Percentiles rank a stretch among this genome's conserved stretches.
phyloP scores from a whole-genome alignment of 176 grass and related monocot genomes.

The Olyra latifolia region DNA sequence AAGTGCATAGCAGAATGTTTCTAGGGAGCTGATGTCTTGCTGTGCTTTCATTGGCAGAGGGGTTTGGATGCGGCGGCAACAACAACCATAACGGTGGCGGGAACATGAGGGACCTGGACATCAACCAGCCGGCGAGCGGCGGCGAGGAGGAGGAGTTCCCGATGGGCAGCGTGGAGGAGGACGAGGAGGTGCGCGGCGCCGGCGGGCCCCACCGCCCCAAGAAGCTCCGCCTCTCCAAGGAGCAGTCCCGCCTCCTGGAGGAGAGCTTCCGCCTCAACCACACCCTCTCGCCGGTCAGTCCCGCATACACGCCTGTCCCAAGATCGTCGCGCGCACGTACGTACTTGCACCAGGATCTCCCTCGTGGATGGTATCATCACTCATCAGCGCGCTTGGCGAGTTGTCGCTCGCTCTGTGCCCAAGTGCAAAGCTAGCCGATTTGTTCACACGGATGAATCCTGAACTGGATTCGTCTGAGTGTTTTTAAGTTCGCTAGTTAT shows the following conservation, averaged over 20 bases:
- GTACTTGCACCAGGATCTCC: conserved; percentile 13
- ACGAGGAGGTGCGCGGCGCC: conserved; percentile 52
- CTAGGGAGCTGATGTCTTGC: not conserved
- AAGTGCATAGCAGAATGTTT: not conserved
- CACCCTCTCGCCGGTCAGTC: conserved; percentile 76
- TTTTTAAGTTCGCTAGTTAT: not conserved
- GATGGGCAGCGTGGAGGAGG: conserved; percentile 77
- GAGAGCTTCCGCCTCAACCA: conserved; percentile 94
- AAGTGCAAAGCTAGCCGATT: not conserved
- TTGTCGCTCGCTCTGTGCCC: not conserved
- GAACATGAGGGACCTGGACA: conserved; percentile 84
- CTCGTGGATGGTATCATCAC: not conserved
- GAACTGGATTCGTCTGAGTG: conserved; percentile 17
- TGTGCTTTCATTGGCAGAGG: conserved; percentile 43
- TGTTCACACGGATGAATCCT: conserved; percentile 3
- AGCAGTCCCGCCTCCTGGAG: conserved; percentile 84
- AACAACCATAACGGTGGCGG: not conserved
- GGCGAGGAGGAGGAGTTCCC: conserved; percentile 83
- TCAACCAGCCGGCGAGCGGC: conserved; percentile 85
- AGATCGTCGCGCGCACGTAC: not conserved
- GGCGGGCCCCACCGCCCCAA: conserved; percentile 61
- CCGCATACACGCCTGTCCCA: too few species aligned
- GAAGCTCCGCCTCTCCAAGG: conserved; percentile 92
- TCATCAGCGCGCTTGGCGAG: too few species aligned
- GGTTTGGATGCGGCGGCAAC: conserved; percentile 36